Percentiles rank a stretch among this genome's conserved stretches.
Conservation (phyloP, 257 asterid species). For the Solanum corneliomulleri region DNA sequence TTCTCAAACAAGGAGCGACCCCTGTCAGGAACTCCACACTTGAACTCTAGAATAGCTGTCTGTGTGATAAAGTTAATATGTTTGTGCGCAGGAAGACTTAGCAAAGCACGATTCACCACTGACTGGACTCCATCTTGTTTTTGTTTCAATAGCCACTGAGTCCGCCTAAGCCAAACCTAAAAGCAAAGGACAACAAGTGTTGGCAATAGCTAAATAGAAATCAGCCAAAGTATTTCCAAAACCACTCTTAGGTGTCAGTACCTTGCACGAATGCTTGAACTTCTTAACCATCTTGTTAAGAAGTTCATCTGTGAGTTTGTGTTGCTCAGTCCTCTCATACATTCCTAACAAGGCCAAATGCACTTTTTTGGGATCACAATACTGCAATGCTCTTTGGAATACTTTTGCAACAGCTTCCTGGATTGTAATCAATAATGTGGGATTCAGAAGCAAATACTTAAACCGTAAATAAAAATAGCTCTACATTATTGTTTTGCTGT, state of each 20-base stretch:
- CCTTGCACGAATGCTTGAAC: conserved; percentile 87
- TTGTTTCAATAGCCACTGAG: conserved; percentile 43
- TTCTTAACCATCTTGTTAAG: conserved; percentile 72
- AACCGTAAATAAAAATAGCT: not conserved
- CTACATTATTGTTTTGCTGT: not conserved
- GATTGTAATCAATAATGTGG: not conserved
- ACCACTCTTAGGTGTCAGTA: conserved; percentile 2
- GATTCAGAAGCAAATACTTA: not conserved
- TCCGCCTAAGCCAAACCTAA: conserved; percentile 77
- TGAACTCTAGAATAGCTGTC: conserved; percentile 78
- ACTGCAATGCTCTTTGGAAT: conserved; percentile 77
- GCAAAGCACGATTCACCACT: conserved; percentile 58
- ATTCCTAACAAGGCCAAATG: conserved; percentile 69
- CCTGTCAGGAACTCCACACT: conserved; percentile 79
- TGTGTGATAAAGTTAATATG: conserved; percentile 75
- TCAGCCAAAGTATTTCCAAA: not conserved
- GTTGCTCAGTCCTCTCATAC: conserved; percentile 77
- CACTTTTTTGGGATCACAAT: conserved; percentile 79
- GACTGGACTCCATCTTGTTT: conserved; percentile 53
- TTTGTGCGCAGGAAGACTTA: conserved; percentile 64
- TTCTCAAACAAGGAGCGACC: conserved; percentile 86
- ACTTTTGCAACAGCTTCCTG: conserved; percentile 75
- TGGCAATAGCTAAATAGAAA: not conserved
- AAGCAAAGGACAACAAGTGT: not conserved
- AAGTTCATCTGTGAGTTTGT: conserved; percentile 54